phyloP scores from a whole-genome alignment of 306 rosid species.

The Purshia tridentata region DNA sequence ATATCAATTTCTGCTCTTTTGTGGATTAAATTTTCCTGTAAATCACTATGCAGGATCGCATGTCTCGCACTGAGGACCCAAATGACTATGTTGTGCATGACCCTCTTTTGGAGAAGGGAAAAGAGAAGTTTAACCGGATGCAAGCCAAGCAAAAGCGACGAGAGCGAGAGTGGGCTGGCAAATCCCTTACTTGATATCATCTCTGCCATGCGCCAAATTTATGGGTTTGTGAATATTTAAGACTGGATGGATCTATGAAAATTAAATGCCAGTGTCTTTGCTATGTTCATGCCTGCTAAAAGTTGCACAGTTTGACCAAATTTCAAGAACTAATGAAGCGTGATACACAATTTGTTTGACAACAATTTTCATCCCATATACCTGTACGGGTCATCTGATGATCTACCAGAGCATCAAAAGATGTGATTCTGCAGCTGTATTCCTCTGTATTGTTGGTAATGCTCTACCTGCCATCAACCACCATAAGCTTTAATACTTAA shows the following conservation, averaged over 20 bases:
- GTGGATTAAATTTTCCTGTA: not conserved
- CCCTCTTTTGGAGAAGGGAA: slow-evolving; percentile 94
- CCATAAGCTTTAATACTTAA: not conserved
- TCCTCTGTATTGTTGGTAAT: not conserved
- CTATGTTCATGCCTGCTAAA: not conserved
- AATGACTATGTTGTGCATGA: slow-evolving; percentile 87
- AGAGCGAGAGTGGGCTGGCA: slow-evolving; percentile 58
- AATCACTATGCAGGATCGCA: slow-evolving; percentile 59
- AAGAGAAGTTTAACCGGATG: slow-evolving; percentile 89
- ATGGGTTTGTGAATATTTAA: slow-evolving; percentile 10
- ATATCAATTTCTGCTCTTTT: not conserved
- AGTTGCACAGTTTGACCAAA: not conserved
- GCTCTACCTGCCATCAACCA: not conserved
- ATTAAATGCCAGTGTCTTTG: not conserved
- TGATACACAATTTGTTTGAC: not conserved
- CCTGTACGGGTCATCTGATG: not conserved
- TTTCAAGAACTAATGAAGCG: slow-evolving; percentile 6
- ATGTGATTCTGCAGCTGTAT: not conserved
- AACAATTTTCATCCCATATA: not conserved
- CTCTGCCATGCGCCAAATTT: not conserved
- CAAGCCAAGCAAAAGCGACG: slow-evolving; percentile 81
- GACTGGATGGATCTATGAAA: not conserved
- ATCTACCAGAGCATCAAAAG: not conserved
- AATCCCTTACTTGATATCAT: slow-evolving; percentile 48
- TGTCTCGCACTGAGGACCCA: slow-evolving; percentile 80